Percentiles rank a stretch among this genome's conserved stretches.
These are phyloP conservation scores for Lunularia cruciata DNA, from an alignment of 225 moss, liverwort and hornwort genomes.

Conservation along the genomic window DNA sequence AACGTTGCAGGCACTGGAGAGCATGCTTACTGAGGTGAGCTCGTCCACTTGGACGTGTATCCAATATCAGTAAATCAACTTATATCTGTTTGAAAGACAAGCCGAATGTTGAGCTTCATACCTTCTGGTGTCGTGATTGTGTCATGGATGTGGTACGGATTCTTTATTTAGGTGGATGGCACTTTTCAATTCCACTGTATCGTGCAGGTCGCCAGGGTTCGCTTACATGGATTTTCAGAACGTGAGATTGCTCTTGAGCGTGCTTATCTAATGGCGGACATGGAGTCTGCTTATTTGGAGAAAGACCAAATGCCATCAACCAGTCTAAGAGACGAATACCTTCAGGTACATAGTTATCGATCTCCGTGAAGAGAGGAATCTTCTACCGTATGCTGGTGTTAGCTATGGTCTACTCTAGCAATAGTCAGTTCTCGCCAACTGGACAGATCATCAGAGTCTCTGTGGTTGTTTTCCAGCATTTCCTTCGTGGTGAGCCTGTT, in stretches of 20 bases:
- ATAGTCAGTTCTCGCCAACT: too few species aligned
- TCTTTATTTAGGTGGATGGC: too few species aligned
- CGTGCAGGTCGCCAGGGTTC: slow-evolving; percentile 83
- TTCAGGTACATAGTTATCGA: slow-evolving; percentile 58
- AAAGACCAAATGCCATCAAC: slow-evolving; percentile 94
- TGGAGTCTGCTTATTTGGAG: slow-evolving; percentile 89
- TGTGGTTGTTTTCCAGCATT: slow-evolving; percentile 58
- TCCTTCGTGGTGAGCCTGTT: slow-evolving; percentile 86
- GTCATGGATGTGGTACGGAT: too few species aligned
- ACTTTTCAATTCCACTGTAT: too few species aligned
- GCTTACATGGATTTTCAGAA: slow-evolving; percentile 87
- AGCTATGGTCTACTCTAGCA: neutral
- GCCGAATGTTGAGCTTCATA: too few species aligned
- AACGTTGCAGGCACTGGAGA: slow-evolving; percentile 79
- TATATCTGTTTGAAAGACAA: too few species aligned
- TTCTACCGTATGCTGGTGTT: neutral
- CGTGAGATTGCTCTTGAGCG: slow-evolving; percentile 89
- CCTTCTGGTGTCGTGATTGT: too few species aligned
- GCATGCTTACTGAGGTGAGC: slow-evolving; percentile 82
- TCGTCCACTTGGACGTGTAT: neutral
- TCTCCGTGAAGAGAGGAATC: neutral
- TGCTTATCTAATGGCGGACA: slow-evolving; percentile 92
- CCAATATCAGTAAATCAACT: neutral
- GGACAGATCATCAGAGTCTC: neutral
- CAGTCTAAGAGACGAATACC: slow-evolving; percentile 86